Percentiles rank a stretch among this genome's conserved stretches.
Conservation (phyloP, 768 basidiomycete species). For the Kwoniella europaea region DNA sequence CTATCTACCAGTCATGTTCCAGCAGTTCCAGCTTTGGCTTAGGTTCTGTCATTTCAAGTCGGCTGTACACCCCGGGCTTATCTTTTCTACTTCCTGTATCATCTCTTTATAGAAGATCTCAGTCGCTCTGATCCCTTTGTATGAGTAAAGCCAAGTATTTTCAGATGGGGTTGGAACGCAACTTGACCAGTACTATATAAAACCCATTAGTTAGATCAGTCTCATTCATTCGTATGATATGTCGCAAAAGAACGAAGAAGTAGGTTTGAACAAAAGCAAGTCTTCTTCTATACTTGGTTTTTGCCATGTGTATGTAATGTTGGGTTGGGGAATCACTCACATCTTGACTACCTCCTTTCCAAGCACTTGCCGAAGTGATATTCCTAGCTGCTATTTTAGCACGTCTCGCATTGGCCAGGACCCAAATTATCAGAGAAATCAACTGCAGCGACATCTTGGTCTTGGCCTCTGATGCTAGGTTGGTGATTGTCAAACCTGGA, state of each 20-base stretch:
- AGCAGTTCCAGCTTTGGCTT: too few species aligned
- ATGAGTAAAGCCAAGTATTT: conserved; percentile 16
- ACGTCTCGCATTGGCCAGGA: conserved; percentile 11
- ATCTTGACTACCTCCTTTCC: conserved; percentile 14
- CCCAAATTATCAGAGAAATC: background rate
- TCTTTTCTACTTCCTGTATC: conserved; percentile 17
- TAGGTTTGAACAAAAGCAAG: background rate
- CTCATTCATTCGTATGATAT: too few species aligned
- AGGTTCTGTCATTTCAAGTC: background rate
- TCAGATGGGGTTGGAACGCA: conserved; percentile 16
- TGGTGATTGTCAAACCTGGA: conserved; percentile 16
- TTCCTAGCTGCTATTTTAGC: conserved; percentile 21
- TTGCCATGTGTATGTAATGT: background rate
- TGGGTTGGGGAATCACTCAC: conserved; percentile 11
- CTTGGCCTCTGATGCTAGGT: conserved; percentile 23
- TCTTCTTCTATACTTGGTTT: too few species aligned
- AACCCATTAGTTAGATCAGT: background rate
- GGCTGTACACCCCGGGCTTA: conserved; percentile 20
- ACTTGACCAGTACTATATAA: conserved; percentile 29
- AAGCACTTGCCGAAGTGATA: conserved; percentile 18
- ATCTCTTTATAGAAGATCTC: conserved; percentile 17
- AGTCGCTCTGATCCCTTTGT: conserved; percentile 17
- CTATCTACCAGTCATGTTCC: too few species aligned
- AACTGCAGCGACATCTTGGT: background rate
- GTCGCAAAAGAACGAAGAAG: background rate